phyloP scores from a whole-genome alignment of 768 basidiomycete species.

The Amanita molliuscula region DNA sequence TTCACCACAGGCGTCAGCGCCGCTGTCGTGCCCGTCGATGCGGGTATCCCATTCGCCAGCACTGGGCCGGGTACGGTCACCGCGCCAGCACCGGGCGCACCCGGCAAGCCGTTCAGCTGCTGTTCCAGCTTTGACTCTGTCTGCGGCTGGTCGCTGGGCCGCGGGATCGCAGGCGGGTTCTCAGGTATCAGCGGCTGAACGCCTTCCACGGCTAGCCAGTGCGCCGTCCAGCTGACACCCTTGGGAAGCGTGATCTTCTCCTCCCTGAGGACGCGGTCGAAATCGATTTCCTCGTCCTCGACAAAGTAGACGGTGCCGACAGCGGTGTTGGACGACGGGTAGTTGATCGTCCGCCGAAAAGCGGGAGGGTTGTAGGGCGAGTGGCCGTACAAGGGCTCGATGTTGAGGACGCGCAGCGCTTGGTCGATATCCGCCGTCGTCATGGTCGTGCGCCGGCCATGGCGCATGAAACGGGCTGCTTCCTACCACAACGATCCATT shows the following conservation, averaged over 20 bases:
- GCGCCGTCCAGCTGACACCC: constrained; percentile 82
- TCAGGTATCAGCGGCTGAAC: constrained; percentile 95
- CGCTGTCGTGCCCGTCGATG: constrained; percentile 10
- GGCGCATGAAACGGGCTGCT: constrained; percentile 94
- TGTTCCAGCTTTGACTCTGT: constrained; percentile 12
- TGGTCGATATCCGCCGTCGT: constrained; percentile 88
- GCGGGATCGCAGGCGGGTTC: constrained; percentile 79
- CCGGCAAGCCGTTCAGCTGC: constrained; percentile 18
- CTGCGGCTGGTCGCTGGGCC: constrained; percentile 30
- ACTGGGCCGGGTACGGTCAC: constrained; percentile 16
- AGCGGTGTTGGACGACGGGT: constrained; percentile 30
- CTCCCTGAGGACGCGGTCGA: constrained; percentile 81
- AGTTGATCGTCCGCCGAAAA: constrained; percentile 51
- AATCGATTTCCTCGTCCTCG: constrained; percentile 96
- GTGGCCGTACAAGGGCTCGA: constrained; percentile 92
- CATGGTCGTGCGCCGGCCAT: constrained; percentile 84
- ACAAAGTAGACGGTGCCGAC: constrained; percentile 82
- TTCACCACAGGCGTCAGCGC: constrained; percentile 20
- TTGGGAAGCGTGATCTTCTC: constrained; percentile 77
- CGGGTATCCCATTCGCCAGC: constrained; percentile 19
- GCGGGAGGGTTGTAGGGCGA: constrained; percentile 51
- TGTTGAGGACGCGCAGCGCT: constrained; percentile 88
- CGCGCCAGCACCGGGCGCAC: constrained; percentile 14
- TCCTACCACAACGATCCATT: constrained; percentile 41
- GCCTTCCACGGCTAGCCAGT: constrained; percentile 98